Evolutionary conservation across 495 filamentous ascomycete genomes (phyloP).

Genomic region (Apiosordaria backusii): DNA sequence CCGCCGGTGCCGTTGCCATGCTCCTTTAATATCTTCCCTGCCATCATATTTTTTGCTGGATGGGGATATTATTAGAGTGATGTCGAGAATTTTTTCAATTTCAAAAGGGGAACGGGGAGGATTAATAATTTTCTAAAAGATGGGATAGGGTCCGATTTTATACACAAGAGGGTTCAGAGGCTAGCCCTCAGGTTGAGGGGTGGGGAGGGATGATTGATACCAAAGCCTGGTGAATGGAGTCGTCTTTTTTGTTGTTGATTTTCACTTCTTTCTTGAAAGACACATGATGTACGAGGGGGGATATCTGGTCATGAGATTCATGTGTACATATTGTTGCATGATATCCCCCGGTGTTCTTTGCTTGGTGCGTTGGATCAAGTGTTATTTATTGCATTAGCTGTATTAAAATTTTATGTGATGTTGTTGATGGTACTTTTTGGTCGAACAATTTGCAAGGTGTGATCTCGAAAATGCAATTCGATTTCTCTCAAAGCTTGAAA

Average conservation of each 20-base stretch:
- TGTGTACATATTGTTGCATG: not conserved
- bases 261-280: no score
- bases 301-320: no score
- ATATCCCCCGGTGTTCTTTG: not conserved
- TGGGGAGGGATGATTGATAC: not conserved
- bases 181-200: not conserved
- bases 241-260: not conserved
- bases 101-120: not conserved
- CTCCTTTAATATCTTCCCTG: slow-evolving; percentile 36
- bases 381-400: not conserved
- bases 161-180: no score
- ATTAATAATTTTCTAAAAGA: not conserved
- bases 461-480: not conserved
- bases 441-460: not conserved
- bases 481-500: not conserved
- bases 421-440: not conserved
- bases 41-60: no score
- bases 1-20: slow-evolving; percentile 33
- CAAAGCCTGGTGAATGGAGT: not conserved
- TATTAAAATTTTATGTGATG: not conserved
- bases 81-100: not conserved
- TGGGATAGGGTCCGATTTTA: no score
- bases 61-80: not conserved
- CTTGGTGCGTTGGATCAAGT: not conserved
- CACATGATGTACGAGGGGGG: no score